Evolutionary conservation across 306 rosid genomes (phyloP), one percentile per base, ranked within the genome.

Genomic region (Chamaecrista fasciculata): DNA sequence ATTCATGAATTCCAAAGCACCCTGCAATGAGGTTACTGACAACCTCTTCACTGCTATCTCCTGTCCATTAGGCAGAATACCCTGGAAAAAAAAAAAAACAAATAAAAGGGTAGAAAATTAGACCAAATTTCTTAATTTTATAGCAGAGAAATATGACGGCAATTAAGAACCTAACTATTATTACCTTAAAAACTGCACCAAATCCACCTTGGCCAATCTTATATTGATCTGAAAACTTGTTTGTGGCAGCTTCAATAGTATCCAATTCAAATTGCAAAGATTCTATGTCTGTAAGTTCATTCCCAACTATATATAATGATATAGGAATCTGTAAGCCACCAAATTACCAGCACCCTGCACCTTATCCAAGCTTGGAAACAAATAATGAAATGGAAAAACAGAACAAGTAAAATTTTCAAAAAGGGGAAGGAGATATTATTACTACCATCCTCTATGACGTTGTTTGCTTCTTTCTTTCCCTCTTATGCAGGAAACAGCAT

Each of bases 171-270:
- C 9, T 34, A 5, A 16, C 39, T 19, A 23, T 29, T 29, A 0
- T 11, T 71, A 86, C 91, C 85, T 83, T 81, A 72, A 50, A 86
- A 63, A 86, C 91, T 61, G n/a, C 67, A 23, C 86, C 88, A 66
- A 81, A 81, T 48, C 89, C 88, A 51, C 91, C 91, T 69, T 68
- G 80, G 0, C 89, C 92, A 14, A 86, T 24, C 73, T 80, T 79
- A 9, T 79, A 74, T 5, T 61, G 79, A 1, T 28, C 68, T 9
- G 89, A 82, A 67, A 87, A 86, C 2, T 66, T 78, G 66, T 64
- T 34, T 10, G 87, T 86, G 25, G 92, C 92, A 0, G 76, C 80
- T 62, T 46, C 69, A 19, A 84, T 80, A 2, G 76, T 76, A 28
- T 12, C 63, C 33, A 80, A 78, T 49, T 76, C 76, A 64, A 82